These are phyloP conservation scores for Sugiyamaella sp. DNA, from an alignment of 1,139 yeast species.

Conservation along the genomic window DNA sequence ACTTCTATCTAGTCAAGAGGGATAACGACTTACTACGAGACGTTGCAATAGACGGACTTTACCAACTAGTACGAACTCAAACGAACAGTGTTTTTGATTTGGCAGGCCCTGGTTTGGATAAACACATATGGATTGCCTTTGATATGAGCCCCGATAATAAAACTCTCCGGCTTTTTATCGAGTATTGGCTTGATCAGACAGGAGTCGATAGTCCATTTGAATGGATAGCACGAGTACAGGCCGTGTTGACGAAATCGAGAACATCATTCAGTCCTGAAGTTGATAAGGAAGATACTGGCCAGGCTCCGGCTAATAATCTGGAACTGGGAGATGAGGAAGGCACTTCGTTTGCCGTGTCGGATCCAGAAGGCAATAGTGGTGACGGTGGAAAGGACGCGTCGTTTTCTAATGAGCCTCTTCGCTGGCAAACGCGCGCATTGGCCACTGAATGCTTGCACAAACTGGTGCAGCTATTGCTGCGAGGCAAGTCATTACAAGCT, in stretches of 20 bases:
- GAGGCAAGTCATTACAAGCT: constrained; percentile 46
- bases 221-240: constrained; percentile 45
- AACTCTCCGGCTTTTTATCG: constrained; percentile 38
- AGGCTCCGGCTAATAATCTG: constrained; percentile 15
- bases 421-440: constrained; percentile 68
- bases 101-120: constrained; percentile 40
- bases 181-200: constrained; percentile 42
- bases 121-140: constrained; percentile 45
- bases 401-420: constrained; percentile 56
- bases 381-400: constrained; percentile 35
- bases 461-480: constrained; percentile 51
- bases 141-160: constrained; percentile 39
- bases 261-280: constrained; percentile 28
- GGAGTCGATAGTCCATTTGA: constrained; percentile 37
- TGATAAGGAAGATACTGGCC: background rate
- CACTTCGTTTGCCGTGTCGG: constrained; percentile 46
- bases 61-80: constrained; percentile 43
- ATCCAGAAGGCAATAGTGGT: constrained; percentile 35
- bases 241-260: constrained; percentile 41
- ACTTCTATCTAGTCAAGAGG: constrained; percentile 33
- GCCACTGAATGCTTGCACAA: constrained; percentile 62
- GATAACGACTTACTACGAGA: constrained; percentile 33
- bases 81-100: constrained; percentile 39
- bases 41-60: constrained; percentile 42
- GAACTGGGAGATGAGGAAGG: constrained; percentile 50